Conservation (phyloP, 2,329 filamentous ascomycete genomes). For the Fusarium marasasianum region DNA sequence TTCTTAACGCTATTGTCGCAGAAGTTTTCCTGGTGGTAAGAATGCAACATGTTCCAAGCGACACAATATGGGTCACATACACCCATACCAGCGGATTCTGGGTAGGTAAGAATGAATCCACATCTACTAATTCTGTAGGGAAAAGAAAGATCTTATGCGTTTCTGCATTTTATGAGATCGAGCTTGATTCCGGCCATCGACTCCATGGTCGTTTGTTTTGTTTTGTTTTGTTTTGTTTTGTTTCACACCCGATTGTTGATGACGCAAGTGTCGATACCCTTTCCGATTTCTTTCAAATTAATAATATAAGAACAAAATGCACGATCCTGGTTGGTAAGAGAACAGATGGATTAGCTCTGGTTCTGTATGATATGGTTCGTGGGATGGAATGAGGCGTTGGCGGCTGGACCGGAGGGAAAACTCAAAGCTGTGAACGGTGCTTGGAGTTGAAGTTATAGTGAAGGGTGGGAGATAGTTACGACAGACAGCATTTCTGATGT, state of each 20-base stretch:
- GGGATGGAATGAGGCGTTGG: constrained; percentile 35
- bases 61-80: not conserved
- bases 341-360: constrained; percentile 21
- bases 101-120: constrained; percentile 27
- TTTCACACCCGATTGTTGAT: constrained; percentile 17
- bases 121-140: constrained; percentile 36
- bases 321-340: constrained; percentile 27
- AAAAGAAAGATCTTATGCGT: constrained; percentile 3
- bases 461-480: not conserved
- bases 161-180: not conserved
- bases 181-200: not conserved
- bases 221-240: constrained; percentile 19
- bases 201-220: constrained; percentile 19
- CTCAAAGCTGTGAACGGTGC: constrained; percentile 13
- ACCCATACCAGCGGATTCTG: not conserved
- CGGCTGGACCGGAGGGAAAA: constrained; percentile 10
- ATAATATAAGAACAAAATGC: constrained; percentile 16
- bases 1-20: constrained; percentile 1
- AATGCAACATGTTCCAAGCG: constrained; percentile 15
- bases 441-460: constrained; percentile 4
- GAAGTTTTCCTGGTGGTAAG: constrained; percentile 38
- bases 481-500: constrained; percentile 10
- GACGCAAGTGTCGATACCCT: constrained; percentile 40
- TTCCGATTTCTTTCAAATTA: constrained; percentile 25
- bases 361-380: constrained; percentile 30